Base-by-base conservation (phyloP, 176 grass and related monocot species). In the Guadua angustifolia region DNA sequence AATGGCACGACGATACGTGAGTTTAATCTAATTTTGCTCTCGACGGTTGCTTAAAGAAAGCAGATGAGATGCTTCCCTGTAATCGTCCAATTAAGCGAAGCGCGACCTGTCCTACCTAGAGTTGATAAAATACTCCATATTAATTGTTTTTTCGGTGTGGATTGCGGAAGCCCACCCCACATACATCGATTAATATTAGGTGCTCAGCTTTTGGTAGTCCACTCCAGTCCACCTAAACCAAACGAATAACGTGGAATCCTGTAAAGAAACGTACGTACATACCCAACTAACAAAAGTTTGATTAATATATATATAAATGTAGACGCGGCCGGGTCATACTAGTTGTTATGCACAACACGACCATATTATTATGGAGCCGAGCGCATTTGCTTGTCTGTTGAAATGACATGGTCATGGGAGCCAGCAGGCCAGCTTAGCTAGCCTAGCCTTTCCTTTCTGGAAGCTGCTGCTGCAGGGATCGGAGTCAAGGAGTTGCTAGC, bases 201-300 rank as follows among this genome's bases (percentile, higher is more conserved):
- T 58, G 19, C 24, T 5, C 11, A n/a, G n/a, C n/a, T n/a, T n/a
- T n/a, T n/a, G n/a, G n/a, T 7, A 25, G 64, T 78, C 79, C 71
- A 50, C 52, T 53, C 64, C 50, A 44, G 3, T 29, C 29, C 1
- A 1, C 29, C 26, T 5, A 7, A 55, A 21, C 2, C 51, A 8
- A 21, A 18, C 49, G 0, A 51, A 14, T 66, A 81, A 81, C 85
- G 61, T 82, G 78, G 61, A 32, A 66, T 19, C 78, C 11, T 81
- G 78, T 46, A 77, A 59, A 59, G 38, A 62, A 77, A 78, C 52
- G 3, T 8, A 13, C 33, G 52, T 29, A 29, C 29, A 29, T 17
- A 9, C 4, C 56, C 32, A 74, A 24, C 57, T 22, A 62, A 65
- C 56, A 38, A 74, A 73, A 21, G 18, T 9, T 21, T 25, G 32